These are phyloP conservation scores for Pyrenula aspistea DNA, from an alignment of 495 filamentous ascomycete genomes.

Conservation along the genomic window DNA sequence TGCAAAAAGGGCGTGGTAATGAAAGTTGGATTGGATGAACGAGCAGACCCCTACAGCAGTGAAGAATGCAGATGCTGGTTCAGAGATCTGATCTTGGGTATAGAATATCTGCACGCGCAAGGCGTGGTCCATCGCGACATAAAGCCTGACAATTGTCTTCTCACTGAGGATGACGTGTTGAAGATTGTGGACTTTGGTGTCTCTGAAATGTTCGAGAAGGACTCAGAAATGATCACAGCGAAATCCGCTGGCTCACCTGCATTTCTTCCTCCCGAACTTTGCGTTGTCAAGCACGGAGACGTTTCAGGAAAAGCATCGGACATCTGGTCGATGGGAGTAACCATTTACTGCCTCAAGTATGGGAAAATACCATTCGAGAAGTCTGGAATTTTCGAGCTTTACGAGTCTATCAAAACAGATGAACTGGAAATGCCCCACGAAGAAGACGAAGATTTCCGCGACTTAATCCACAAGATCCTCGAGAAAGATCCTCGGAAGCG, in stretches of 20 bases:
- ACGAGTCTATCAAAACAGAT: conserved; percentile 72
- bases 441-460: conserved; percentile 44
- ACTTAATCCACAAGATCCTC: conserved; percentile 55
- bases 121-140: conserved; percentile 95
- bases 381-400: conserved; percentile 68
- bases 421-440: conserved; percentile 31
- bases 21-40: conserved; percentile 84
- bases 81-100: conserved; percentile 86
- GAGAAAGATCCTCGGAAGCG: conserved; percentile 69
- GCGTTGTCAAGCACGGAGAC: conserved; percentile 76
- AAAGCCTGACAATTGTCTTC: conserved; percentile 90
- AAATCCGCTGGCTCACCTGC: conserved; percentile 94
- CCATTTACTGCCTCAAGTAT: conserved; percentile 84
- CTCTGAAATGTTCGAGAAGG: conserved; percentile 94
- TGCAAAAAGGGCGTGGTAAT: conserved; percentile 97
- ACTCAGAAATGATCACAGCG: conserved; percentile 77
- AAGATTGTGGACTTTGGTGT: conserved; percentile 98
- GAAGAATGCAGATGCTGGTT: conserved; percentile 87
- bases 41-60: conserved; percentile 69
- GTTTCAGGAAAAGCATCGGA: conserved; percentile 84
- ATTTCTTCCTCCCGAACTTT: conserved; percentile 89
- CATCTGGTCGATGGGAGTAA: conserved; percentile 98
- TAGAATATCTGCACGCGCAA: conserved; percentile 93
- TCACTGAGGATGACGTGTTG: conserved; percentile 81
- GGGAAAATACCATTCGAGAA: conserved; percentile 77